Evolutionary conservation across 2,329 filamentous ascomycete genomes (phyloP).

Genomic region (Fusarium nodosum): DNA sequence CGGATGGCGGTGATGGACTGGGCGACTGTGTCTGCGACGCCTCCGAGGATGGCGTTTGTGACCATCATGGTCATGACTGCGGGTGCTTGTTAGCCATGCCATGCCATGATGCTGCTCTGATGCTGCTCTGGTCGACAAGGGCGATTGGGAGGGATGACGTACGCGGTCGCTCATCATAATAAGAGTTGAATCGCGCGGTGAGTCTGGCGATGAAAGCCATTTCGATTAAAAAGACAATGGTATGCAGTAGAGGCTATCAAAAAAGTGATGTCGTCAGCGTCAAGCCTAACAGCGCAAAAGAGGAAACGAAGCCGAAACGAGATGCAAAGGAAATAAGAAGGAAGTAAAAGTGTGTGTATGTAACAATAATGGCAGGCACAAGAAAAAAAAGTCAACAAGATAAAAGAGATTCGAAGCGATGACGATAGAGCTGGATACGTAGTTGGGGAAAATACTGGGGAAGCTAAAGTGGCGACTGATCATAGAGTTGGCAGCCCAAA

Average conservation of each 20-base stretch:
- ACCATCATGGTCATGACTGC: conserved; percentile 98
- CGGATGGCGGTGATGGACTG: conserved; percentile 91
- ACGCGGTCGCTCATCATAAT: conserved; percentile 92
- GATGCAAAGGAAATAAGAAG: background rate
- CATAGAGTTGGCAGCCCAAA: conserved; percentile 25
- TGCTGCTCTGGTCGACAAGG: background rate
- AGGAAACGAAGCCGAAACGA: background rate
- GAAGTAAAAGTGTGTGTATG: background rate
- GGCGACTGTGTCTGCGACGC: conserved; percentile 95
- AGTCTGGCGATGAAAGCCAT: conserved; percentile 88
- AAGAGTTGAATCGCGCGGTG: conserved; percentile 89
- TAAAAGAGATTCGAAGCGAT: conserved; percentile 20
- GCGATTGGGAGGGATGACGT: conserved; percentile 50
- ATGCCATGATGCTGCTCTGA: background rate
- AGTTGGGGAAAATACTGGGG: conserved; percentile 37
- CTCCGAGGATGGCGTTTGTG: conserved; percentile 94
- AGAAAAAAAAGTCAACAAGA: conserved; percentile 12
- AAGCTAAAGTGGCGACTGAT: conserved; percentile 44
- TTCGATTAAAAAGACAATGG: conserved; percentile 86
- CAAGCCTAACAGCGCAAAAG: conserved; percentile 22
- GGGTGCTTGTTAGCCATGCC: conserved; percentile 20
- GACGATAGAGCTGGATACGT: conserved; percentile 24
- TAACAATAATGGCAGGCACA: background rate
- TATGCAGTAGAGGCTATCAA: conserved; percentile 85
- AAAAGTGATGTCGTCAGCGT: conserved; percentile 37